These are phyloP conservation scores for Aspergillus biplanus DNA, from an alignment of 495 filamentous ascomycete genomes.

Conservation along the genomic window DNA sequence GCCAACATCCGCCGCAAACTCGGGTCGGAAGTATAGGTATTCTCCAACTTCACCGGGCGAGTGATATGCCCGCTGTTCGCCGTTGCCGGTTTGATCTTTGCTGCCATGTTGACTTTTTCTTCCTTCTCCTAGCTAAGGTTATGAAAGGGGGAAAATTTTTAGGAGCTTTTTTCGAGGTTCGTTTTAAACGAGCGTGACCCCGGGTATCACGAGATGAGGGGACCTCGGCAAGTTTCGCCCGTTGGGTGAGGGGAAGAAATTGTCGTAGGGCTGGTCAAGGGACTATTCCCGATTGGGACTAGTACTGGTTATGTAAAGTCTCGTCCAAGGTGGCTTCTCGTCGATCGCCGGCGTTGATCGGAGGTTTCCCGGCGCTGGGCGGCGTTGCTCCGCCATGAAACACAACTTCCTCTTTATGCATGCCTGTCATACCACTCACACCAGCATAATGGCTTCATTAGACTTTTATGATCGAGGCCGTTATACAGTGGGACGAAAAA, in stretches of 20 bases:
- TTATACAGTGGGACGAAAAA: no score
- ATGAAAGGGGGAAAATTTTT: background rate
- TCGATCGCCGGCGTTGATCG: no score
- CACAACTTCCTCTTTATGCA: no score
- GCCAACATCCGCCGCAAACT: constrained; percentile 32
- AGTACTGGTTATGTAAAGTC: no score
- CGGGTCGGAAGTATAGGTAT: constrained; percentile 39
- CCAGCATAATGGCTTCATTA: no score
- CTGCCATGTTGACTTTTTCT: background rate
- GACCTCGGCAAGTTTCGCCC: background rate
- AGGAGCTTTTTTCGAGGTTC: background rate
- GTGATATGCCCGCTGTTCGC: constrained; percentile 40
- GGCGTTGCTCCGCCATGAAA: no score
- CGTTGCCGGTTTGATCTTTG: constrained; percentile 30
- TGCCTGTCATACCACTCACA: no score
- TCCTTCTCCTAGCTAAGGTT: background rate
- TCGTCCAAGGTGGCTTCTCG: no score
- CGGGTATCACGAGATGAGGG: constrained; percentile 37
- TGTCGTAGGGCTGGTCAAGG: no score
- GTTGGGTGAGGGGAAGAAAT: background rate
- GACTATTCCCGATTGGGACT: background rate
- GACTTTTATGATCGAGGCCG: no score
- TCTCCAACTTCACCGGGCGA: constrained; percentile 31
- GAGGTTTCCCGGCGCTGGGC: no score
- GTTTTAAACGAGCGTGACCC: background rate